phyloP scores from a whole-genome alignment of 2,329 filamentous ascomycete species.

The Nothophoma quercina region DNA sequence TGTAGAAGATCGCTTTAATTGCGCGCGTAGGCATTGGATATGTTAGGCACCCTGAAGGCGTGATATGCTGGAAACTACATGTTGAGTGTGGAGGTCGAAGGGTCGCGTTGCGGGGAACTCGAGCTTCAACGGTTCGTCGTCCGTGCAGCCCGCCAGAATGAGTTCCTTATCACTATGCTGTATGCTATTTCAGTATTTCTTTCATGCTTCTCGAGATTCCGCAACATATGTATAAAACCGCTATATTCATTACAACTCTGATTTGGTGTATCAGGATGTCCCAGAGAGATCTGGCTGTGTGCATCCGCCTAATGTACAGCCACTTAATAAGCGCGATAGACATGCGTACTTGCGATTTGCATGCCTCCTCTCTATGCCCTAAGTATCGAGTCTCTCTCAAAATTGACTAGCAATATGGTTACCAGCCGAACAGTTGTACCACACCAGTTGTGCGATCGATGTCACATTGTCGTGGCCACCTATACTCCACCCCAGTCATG shows the following conservation, averaged over 20 bases:
- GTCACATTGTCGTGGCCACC: not conserved
- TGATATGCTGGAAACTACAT: slow-evolving; percentile 1
- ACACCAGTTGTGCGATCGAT: not conserved
- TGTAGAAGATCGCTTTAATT: slow-evolving; percentile 72
- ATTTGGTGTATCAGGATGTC: no score
- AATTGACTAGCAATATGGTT: not conserved
- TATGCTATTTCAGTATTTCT: no score
- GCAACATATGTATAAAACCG: no score
- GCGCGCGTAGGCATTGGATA: slow-evolving; percentile 45
- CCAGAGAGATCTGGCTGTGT: no score
- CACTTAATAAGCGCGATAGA: no score
- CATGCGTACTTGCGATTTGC: no score
- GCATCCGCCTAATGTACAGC: no score
- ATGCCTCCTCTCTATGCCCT: not conserved
- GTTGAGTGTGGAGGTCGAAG: slow-evolving; percentile 3
- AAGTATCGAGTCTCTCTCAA: not conserved
- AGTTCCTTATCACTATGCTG: no score
- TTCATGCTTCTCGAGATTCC: no score
- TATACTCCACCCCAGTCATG: not conserved
- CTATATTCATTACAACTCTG: no score
- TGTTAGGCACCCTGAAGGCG: slow-evolving; percentile 5
- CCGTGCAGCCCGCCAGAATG: no score
- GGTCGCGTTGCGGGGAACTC: slow-evolving; percentile 13
- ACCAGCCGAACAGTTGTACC: not conserved
- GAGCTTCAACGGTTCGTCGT: slow-evolving; percentile 6